Evolutionary conservation across 345 rosid genomes (phyloP), one percentile per base, ranked within the genome.

Genomic region (Populus nigra): DNA sequence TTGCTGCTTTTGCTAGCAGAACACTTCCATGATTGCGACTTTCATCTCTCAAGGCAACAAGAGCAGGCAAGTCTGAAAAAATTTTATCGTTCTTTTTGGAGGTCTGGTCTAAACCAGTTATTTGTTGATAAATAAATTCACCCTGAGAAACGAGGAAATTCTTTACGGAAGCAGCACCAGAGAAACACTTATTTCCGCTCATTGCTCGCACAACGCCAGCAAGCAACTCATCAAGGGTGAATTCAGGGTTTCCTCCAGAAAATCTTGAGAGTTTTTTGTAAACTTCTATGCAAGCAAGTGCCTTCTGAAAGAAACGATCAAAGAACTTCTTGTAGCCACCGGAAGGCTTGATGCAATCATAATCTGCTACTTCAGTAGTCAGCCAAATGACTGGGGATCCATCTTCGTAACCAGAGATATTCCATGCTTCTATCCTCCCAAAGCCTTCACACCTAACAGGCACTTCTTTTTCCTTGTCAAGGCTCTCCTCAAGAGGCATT

Each of bases 181-280:
- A 78, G 55, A 82, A 78, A 65, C 53, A 49, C 79, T 74, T 82
- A 53, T 75, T 74, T 23, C 76, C 76, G 23, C 73, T 74, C 84
- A 82, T 74, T 50, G 84, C 75, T n/a, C 84, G 76, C 65, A 82
- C 84, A 69, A 78, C 73, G 20, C 81, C 78, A 29, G 84, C 84
- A 69, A 82, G 68, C 80, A 82, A 71, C 76, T 82, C 84, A 74
- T 82, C 84, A 50, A 82, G 76, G 33, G 73, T 47, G 12, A 77
- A 27, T 22, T 74, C 69, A 43, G 81, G 78, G 71, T 78, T 78
- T 15, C 84, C 84, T 63, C 81, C 81, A 62, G 65, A 74, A 55
- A 78, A 61, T 39, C 57, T 82, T 31, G 84, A 69, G 73, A 82
- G 73, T 78, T 74, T 82, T 43, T 77, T 78, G 53, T 82, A 74